A percentile compares a stretch with the other conserved stretches of the same genome.
Evolutionary conservation across 306 rosid genomes (phyloP).

Genomic region (Betula pendula): DNA sequence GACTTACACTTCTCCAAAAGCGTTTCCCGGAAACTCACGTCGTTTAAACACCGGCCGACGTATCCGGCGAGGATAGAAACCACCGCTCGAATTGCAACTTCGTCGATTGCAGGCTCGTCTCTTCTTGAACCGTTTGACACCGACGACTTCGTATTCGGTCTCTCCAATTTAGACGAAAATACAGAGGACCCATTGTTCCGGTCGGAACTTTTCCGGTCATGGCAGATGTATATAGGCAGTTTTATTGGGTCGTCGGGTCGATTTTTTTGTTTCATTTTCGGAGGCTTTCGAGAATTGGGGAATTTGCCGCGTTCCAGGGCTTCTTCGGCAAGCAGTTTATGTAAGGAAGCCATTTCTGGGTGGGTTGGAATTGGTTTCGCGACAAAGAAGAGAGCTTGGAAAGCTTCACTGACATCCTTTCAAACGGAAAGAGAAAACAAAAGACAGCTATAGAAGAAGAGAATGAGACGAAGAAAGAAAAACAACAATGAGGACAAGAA

Average conservation of each 20-base stretch:
- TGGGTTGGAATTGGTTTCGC: constrained; percentile 15
- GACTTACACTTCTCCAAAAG: constrained; percentile 49
- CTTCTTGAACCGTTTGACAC: constrained; percentile 37
- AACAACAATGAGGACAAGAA: not conserved
- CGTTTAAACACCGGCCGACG: constrained; percentile 54
- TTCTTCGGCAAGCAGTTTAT: constrained; percentile 64
- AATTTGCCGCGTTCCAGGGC: constrained; percentile 31
- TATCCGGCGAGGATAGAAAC: constrained; percentile 67
- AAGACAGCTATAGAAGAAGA: constrained; percentile 25
- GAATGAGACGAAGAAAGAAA: not conserved
- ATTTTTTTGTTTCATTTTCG: constrained; percentile 19
- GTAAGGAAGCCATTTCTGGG: constrained; percentile 59
- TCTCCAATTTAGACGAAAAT: constrained; percentile 46
- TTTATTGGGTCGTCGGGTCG: constrained; percentile 28
- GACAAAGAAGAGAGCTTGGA: constrained; percentile 32
- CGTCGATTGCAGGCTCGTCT: constrained; percentile 54
- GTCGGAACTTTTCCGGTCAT: constrained; percentile 24
- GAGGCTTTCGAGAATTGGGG: constrained; percentile 17
- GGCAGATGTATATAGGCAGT: constrained; percentile 51
- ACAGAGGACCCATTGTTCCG: constrained; percentile 39
- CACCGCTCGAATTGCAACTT: constrained; percentile 64
- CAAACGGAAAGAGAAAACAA: constrained; percentile 29
- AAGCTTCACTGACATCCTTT: constrained; percentile 35
- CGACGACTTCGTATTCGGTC: constrained; percentile 37
- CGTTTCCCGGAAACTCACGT: constrained; percentile 48